These are phyloP conservation scores for Xylaria hypoxylon DNA, from an alignment of 2,329 filamentous ascomycete species.

Conservation along the genomic window DNA sequence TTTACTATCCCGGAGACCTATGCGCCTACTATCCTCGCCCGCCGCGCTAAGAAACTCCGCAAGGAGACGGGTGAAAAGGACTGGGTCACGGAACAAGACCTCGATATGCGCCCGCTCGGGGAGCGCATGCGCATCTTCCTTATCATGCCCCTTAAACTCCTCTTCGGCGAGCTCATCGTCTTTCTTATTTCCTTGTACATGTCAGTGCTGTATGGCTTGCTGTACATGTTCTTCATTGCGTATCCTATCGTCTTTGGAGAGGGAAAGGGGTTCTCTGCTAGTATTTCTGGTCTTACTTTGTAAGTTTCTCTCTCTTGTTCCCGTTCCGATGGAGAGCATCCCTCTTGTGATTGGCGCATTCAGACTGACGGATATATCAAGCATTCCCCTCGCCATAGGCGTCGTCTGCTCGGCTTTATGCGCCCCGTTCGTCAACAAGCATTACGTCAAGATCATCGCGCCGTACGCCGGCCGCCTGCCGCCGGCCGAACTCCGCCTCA, in stretches of 20 bases:
- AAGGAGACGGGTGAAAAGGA: slow-evolving; percentile 73
- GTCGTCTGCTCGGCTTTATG: slow-evolving; percentile 75
- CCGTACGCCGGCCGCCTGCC: slow-evolving; percentile 57
- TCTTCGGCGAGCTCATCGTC: slow-evolving; percentile 87
- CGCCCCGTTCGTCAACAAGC: slow-evolving; percentile 80
- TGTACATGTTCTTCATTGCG: slow-evolving; percentile 83
- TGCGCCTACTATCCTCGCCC: slow-evolving; percentile 79
- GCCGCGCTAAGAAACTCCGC: slow-evolving; percentile 77
- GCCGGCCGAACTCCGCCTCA: slow-evolving; percentile 80
- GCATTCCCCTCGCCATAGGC: slow-evolving; percentile 81
- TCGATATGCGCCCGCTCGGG: slow-evolving; percentile 75
- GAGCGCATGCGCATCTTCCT: slow-evolving; percentile 81
- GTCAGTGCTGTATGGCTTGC: slow-evolving; percentile 79
- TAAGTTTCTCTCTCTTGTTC: slow-evolving; percentile 27
- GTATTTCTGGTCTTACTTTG: slow-evolving; percentile 85
- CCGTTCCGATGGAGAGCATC: too few relatives aligned
- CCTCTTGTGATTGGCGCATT: too few relatives aligned
- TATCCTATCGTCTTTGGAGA: slow-evolving; percentile 78
- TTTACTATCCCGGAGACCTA: slow-evolving; percentile 95
- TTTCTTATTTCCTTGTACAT: slow-evolving; percentile 87
- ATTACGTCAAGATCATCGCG: slow-evolving; percentile 70
- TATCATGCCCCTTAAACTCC: slow-evolving; percentile 84
- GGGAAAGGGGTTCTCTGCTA: slow-evolving; percentile 81
- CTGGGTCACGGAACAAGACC: slow-evolving; percentile 83
- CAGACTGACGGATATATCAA: slow-evolving; percentile 27